phyloP scores from a whole-genome alignment of 306 rosid species.

The Betula pendula region DNA sequence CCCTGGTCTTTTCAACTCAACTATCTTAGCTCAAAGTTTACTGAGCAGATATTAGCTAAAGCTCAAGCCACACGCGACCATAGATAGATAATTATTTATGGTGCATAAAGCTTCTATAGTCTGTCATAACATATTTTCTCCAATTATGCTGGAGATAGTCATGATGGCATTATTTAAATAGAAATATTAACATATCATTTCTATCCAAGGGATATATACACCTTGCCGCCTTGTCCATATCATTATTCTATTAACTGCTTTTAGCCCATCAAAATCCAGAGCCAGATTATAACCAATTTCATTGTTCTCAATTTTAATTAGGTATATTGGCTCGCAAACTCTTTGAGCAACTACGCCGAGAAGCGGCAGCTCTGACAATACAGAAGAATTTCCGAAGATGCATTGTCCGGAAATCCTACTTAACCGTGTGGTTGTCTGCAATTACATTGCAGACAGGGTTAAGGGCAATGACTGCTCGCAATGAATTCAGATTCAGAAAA shows the following conservation, averaged over 20 bases:
- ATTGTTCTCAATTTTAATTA: slow-evolving; percentile 40
- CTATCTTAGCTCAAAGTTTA: background rate
- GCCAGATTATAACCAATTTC: slow-evolving; percentile 12
- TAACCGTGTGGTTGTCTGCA: slow-evolving; percentile 55
- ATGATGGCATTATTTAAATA: background rate
- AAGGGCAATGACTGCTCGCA: slow-evolving; percentile 97
- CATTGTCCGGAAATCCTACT: slow-evolving; percentile 63
- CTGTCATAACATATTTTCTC: background rate
- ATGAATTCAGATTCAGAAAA: slow-evolving; percentile 95
- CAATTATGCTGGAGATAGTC: background rate
- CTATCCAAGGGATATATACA: background rate
- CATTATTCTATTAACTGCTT: slow-evolving; percentile 20
- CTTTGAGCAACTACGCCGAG: slow-evolving; percentile 72
- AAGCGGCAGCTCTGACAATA: slow-evolving; percentile 92
- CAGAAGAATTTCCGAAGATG: slow-evolving; percentile 75
- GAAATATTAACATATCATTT: background rate
- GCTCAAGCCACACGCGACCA: background rate
- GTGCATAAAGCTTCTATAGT: background rate
- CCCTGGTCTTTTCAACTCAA: background rate
- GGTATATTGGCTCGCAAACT: slow-evolving; percentile 81
- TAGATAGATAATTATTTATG: background rate
- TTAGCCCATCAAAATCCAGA: slow-evolving; percentile 7
- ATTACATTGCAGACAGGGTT: slow-evolving; percentile 83
- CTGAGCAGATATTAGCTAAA: background rate
- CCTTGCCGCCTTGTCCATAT: slow-evolving; percentile 11